phyloP scores from a whole-genome alignment of 768 basidiomycete species.

The Tricholoma furcatifolium region DNA sequence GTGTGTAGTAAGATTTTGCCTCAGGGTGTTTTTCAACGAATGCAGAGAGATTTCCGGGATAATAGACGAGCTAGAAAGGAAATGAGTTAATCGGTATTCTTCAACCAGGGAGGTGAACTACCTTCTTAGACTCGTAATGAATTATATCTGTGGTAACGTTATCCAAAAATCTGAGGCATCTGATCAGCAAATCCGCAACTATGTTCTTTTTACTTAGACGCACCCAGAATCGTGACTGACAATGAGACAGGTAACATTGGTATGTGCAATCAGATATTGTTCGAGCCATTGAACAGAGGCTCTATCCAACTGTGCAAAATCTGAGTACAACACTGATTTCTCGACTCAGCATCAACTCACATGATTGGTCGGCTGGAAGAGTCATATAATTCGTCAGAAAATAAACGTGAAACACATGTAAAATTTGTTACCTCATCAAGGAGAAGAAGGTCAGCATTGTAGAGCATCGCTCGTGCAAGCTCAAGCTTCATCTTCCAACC shows the following conservation, averaged over 20 bases:
- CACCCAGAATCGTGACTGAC: conserved; percentile 96
- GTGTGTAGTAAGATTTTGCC: conserved; percentile 95
- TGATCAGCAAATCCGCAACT: conserved; percentile 12
- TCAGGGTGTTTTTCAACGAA: conserved; percentile 92
- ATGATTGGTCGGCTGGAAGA: conserved; percentile 80
- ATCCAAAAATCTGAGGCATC: conserved; percentile 74
- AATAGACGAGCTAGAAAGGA: conserved; percentile 74
- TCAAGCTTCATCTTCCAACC: conserved; percentile 99
- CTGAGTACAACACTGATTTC: not conserved
- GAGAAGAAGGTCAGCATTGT: conserved; percentile 83
- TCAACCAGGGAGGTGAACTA: conserved; percentile 17
- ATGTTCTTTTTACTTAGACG: conserved; percentile 24
- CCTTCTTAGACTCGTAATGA: conserved; percentile 95
- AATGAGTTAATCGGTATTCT: conserved; percentile 9
- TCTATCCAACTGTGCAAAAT: conserved; percentile 60
- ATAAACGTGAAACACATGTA: not conserved
- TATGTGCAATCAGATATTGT: conserved; percentile 79
- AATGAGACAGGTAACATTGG: conserved; percentile 86
- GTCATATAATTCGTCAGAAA: conserved; percentile 2
- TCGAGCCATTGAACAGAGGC: conserved; percentile 92
- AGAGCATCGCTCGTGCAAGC: conserved; percentile 93
- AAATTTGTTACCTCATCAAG: conserved; percentile 69
- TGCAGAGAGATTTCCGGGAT: conserved; percentile 85
- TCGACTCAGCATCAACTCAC: conserved; percentile 40
- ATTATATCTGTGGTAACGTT: conserved; percentile 96